Conservation (phyloP, 108 stramenopile species). For the Cyclotella choctawhatcheeana region DNA sequence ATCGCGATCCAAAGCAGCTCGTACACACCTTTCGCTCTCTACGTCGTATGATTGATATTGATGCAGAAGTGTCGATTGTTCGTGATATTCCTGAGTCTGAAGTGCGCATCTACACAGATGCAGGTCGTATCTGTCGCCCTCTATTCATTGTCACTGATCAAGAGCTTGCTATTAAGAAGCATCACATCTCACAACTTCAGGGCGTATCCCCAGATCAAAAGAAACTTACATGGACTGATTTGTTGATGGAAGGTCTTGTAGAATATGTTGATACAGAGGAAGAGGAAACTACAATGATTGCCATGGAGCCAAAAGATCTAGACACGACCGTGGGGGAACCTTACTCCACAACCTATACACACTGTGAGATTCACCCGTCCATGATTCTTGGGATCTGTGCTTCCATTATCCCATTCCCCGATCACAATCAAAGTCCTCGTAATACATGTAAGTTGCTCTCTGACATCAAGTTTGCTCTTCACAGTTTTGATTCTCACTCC, state of each 20-base stretch:
- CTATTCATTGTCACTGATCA: slow-evolving; percentile 93
- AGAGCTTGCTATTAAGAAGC: slow-evolving; percentile 83
- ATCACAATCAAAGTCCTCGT: slow-evolving; percentile 99
- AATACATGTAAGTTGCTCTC: slow-evolving; percentile 95
- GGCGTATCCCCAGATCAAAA: slow-evolving; percentile 74
- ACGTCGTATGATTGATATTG: slow-evolving; percentile 94
- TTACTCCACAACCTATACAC: slow-evolving; percentile 97
- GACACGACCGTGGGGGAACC: slow-evolving; percentile 70
- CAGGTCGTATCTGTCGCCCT: slow-evolving; percentile 98
- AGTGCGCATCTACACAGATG: slow-evolving; percentile 98
- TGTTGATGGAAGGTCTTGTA: slow-evolving; percentile 93
- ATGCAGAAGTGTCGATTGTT: slow-evolving; percentile 96
- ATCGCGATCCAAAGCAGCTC: slow-evolving; percentile 91
- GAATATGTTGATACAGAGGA: slow-evolving; percentile 99
- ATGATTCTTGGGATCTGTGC: slow-evolving; percentile 97
- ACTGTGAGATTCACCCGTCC: slow-evolving; percentile 99
- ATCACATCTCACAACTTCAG: slow-evolving; percentile 83
- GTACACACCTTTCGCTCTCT: slow-evolving; percentile 92
- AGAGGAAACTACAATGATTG: slow-evolving; percentile 99
- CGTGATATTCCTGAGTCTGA: slow-evolving; percentile 94
- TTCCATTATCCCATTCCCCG: slow-evolving; percentile 99
- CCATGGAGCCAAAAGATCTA: slow-evolving; percentile 96
- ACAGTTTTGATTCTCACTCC: background rate
- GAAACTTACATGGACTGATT: slow-evolving; percentile 87
- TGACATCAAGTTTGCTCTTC: too few relatives aligned